Evolutionary conservation across 1,139 yeast species (phyloP).

Genomic region (Hyphopichia wangnamkhiaoensis): DNA sequence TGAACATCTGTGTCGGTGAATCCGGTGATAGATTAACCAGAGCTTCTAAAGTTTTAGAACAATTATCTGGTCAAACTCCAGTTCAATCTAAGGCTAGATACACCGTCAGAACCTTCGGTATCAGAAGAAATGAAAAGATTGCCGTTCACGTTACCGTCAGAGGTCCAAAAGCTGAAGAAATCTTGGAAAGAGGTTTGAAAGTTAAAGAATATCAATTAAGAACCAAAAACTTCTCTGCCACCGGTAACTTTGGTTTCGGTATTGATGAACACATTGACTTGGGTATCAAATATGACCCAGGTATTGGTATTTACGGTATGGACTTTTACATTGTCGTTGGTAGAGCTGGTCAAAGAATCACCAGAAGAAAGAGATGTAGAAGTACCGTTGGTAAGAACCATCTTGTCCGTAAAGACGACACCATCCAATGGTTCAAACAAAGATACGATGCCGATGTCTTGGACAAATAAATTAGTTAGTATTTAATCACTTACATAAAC

Average conservation of each 20-base stretch:
- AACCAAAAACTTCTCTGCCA: conserved; percentile 91
- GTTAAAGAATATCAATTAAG: conserved; percentile 99
- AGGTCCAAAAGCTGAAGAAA: conserved; percentile 99
- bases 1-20: conserved; percentile 99
- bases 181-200: conserved; percentile 99
- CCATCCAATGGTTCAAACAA: conserved; percentile 99
- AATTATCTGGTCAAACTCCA: conserved; percentile 99
- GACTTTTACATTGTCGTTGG: conserved; percentile 99
- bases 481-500: not conserved
- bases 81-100: conserved; percentile 99
- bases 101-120: conserved; percentile 99
- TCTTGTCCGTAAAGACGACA: conserved; percentile 89
- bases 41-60: conserved; percentile 99
- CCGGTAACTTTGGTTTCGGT: conserved; percentile 99
- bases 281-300: conserved; percentile 99
- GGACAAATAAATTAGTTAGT: conserved; percentile 57
- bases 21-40: conserved; percentile 99
- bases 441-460: conserved; percentile 98
- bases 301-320: conserved; percentile 99
- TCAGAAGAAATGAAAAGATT: conserved; percentile 99
- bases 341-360: conserved; percentile 98
- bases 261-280: conserved; percentile 98
- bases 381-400: conserved; percentile 90
- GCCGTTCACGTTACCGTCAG: conserved; percentile 99
- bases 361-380: conserved; percentile 98